A percentile compares a stretch with the other conserved stretches of the same genome.
phyloP scores from a whole-genome alignment of 2,329 filamentous ascomycete species.

The Westerdykella sp. region DNA sequence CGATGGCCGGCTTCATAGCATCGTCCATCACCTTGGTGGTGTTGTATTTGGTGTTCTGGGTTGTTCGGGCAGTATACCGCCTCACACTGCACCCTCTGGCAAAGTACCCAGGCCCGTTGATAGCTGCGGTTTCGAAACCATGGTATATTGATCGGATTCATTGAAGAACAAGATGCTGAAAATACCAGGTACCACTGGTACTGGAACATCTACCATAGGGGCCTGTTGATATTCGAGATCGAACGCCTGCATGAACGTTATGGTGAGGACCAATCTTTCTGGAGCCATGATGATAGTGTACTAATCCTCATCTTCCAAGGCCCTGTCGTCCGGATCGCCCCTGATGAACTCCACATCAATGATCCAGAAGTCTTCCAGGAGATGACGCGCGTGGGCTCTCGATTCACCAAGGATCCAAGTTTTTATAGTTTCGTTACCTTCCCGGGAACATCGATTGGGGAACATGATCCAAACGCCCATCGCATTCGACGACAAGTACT shows the following conservation, averaged over 20 bases:
- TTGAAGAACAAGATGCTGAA: background rate
- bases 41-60: conserved; percentile 3
- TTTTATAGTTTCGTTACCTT: conserved; percentile 12
- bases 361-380: conserved; percentile 14
- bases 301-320: conserved; percentile 3
- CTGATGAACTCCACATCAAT: conserved; percentile 18
- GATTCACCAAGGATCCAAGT: conserved; percentile 9
- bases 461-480: conserved; percentile 5
- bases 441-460: conserved; percentile 6
- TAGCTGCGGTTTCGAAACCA: conserved; percentile 7
- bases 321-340: conserved; percentile 15
- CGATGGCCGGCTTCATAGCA: background rate
- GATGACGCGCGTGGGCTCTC: conserved; percentile 8
- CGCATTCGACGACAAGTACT: conserved; percentile 9
- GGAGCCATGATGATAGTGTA: background rate
- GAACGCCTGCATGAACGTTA: conserved; percentile 4
- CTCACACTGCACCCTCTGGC: conserved; percentile 9
- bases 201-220: conserved; percentile 8
- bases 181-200: conserved; percentile 7
- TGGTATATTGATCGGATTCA: conserved; percentile 1
- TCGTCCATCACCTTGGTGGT: background rate
- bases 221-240: conserved; percentile 9
- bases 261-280: background rate
- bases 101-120: conserved; percentile 7
- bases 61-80: conserved; percentile 6